Percentiles rank a stretch among this genome's conserved stretches.
phyloP scores from a whole-genome alignment of 768 basidiomycete species.

The Leccinum olivaceopallidum region DNA sequence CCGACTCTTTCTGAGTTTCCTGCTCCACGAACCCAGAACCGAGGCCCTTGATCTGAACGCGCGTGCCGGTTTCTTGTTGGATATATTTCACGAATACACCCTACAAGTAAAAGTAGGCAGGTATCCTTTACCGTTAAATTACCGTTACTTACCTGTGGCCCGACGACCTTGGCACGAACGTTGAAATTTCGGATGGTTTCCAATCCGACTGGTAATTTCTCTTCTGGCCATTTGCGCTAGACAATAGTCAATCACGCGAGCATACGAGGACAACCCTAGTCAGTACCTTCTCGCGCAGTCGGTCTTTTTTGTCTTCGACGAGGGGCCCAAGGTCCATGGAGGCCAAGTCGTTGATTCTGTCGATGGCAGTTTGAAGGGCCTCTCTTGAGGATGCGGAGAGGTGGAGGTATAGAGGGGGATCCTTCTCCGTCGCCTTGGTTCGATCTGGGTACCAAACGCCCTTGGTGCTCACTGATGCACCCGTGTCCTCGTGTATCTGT shows the following conservation, averaged over 20 bases:
- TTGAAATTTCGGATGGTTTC: conserved; percentile 97
- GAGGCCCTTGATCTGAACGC: conserved; percentile 95
- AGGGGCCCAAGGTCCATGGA: conserved; percentile 75
- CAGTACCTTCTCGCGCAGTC: conserved; percentile 62
- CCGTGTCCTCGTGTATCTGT: conserved; percentile 91
- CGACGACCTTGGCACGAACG: conserved; percentile 95
- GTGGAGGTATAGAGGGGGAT: conserved; percentile 93
- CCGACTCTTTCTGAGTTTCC: conserved; percentile 84
- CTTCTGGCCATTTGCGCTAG: conserved; percentile 97
- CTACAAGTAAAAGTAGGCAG: conserved; percentile 27
- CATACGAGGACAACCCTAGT: neutral
- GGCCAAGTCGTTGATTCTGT: conserved; percentile 73
- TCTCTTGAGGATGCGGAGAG: conserved; percentile 77
- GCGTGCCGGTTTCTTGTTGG: conserved; percentile 91
- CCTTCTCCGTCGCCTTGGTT: conserved; percentile 85
- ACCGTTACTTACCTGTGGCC: conserved; percentile 79
- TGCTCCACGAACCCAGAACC: conserved; percentile 95
- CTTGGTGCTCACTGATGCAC: conserved; percentile 90
- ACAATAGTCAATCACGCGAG: conserved; percentile 12
- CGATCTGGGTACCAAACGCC: conserved; percentile 97
- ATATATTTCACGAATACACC: conserved; percentile 99
- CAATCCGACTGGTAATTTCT: conserved; percentile 86
- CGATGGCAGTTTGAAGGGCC: conserved; percentile 62
- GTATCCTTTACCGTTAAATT: neutral
- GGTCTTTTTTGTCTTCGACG: conserved; percentile 76